Conservation (phyloP, 768 basidiomycete genomes). For the Trametes sanguinea region DNA sequence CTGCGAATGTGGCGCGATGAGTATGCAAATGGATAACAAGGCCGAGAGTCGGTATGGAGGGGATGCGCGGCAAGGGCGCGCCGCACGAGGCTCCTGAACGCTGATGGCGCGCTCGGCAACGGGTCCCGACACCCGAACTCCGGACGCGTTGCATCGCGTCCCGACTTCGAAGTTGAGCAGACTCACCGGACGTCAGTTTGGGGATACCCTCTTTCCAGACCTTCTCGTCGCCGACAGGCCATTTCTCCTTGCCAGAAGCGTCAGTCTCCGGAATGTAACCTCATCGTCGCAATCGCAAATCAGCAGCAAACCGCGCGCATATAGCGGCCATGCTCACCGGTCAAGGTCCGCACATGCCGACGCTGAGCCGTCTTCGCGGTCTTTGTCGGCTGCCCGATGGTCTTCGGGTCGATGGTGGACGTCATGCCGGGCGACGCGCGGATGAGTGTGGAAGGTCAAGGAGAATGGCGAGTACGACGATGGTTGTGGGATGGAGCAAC, state of each 20-base stretch:
- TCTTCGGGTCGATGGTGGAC: constrained; percentile 28
- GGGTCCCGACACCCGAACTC: no score
- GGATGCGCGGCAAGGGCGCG: neutral
- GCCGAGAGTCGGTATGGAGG: neutral
- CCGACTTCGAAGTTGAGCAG: no score
- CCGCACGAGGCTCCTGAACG: constrained; percentile 21
- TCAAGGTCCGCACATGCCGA: constrained; percentile 61
- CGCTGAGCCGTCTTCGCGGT: constrained; percentile 46
- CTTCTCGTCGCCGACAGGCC: constrained; percentile 80
- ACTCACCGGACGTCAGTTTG: constrained; percentile 55
- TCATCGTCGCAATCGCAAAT: constrained; percentile 30
- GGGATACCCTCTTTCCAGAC: constrained; percentile 69
- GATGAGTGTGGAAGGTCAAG: neutral
- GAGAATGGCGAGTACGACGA: neutral
- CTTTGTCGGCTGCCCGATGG: constrained; percentile 30
- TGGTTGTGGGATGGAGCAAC: neutral
- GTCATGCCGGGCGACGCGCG: constrained; percentile 20
- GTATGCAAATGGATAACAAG: constrained; percentile 6
- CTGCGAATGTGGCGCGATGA: constrained; percentile 37
- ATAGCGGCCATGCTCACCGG: constrained; percentile 26
- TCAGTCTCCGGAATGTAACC: constrained; percentile 82
- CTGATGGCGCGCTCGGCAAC: constrained; percentile 7
- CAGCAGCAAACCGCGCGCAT: constrained; percentile 1
- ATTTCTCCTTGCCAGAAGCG: constrained; percentile 76
- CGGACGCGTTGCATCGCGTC: no score